phyloP scores from a whole-genome alignment of 257 asterid species.

The Gentiana macrophylla region DNA sequence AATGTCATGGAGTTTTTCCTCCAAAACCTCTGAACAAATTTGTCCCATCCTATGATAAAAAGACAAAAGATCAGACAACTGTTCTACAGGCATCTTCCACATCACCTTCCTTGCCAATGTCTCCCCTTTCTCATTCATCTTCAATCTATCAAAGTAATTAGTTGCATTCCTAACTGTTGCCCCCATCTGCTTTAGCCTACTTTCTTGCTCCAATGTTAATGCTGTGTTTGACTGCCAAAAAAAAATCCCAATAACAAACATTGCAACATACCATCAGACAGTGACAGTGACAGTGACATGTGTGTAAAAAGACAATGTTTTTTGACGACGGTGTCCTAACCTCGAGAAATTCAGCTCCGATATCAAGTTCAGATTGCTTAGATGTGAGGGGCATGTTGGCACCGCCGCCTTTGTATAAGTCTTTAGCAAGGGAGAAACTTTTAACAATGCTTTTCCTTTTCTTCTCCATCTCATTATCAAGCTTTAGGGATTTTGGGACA shows the following conservation, averaged over 20 bases:
- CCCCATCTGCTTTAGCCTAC: constrained; percentile 39
- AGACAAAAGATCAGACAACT: constrained; percentile 24
- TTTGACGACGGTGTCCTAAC: constrained; percentile 6
- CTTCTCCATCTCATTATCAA: constrained; percentile 34
- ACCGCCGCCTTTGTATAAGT: constrained; percentile 16
- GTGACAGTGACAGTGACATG: too few species aligned
- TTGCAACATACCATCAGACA: not conserved
- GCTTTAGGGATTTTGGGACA: constrained; percentile 18
- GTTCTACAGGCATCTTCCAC: constrained; percentile 35
- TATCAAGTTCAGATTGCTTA: constrained; percentile 17
- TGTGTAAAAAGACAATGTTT: too few species aligned
- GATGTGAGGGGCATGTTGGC: not conserved
- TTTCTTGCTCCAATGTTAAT: constrained; percentile 30
- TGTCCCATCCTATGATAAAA: constrained; percentile 37
- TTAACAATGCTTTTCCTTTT: constrained; percentile 25
- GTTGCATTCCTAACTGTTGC: constrained; percentile 40
- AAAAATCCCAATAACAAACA: not conserved
- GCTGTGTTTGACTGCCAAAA: constrained; percentile 28
- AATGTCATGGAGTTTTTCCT: constrained; percentile 19
- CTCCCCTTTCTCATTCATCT: constrained; percentile 27
- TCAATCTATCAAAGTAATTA: constrained; percentile 18
- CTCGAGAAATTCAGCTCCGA: constrained; percentile 31
- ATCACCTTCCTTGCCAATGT: constrained; percentile 26
- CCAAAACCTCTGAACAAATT: constrained; percentile 33
- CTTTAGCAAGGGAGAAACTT: constrained; percentile 34